Conservation (phyloP, 179 eudicot genomes). For the Silene coronaria region DNA sequence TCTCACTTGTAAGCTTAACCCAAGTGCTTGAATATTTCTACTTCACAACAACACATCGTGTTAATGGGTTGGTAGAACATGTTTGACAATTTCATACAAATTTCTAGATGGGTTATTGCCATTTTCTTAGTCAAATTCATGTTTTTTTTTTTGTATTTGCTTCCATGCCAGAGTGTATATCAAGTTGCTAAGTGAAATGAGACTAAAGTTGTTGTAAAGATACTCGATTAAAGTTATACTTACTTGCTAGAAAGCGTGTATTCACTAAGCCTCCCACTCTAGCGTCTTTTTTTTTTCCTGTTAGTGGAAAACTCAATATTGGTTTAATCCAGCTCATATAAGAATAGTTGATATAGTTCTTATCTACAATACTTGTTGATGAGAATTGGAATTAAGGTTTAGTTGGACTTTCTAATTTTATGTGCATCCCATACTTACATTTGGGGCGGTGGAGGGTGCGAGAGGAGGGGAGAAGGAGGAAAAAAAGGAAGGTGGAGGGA, state of each 20-base stretch:
- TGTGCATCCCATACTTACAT: too few relatives aligned
- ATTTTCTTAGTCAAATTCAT: neutral
- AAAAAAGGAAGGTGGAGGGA: too few relatives aligned
- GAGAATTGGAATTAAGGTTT: too few relatives aligned
- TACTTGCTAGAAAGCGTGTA: constrained; percentile 94
- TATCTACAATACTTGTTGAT: neutral
- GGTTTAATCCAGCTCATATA: constrained; percentile 3
- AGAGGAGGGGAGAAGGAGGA: too few relatives aligned
- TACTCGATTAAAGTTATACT: constrained; percentile 79
- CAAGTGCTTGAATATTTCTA: too few relatives aligned
- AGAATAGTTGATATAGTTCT: neutral
- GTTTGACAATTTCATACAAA: too few relatives aligned
- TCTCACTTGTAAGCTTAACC: too few relatives aligned
- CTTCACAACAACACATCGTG: too few relatives aligned
- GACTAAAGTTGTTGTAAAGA: constrained; percentile 88
- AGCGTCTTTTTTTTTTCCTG: neutral
- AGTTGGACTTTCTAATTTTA: too few relatives aligned
- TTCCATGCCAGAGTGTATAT: constrained; percentile 58
- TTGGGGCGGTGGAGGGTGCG: too few relatives aligned
- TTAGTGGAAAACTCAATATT: neutral
- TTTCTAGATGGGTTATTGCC: neutral
- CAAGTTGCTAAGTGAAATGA: constrained; percentile 99
- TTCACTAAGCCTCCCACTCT: constrained; percentile 14
- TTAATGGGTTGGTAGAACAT: too few relatives aligned
- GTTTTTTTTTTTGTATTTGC: neutral